Percentiles rank a stretch among this genome's conserved stretches.
Evolutionary conservation across 768 basidiomycete species (phyloP).

Genomic region (Lactifluus volemus): DNA sequence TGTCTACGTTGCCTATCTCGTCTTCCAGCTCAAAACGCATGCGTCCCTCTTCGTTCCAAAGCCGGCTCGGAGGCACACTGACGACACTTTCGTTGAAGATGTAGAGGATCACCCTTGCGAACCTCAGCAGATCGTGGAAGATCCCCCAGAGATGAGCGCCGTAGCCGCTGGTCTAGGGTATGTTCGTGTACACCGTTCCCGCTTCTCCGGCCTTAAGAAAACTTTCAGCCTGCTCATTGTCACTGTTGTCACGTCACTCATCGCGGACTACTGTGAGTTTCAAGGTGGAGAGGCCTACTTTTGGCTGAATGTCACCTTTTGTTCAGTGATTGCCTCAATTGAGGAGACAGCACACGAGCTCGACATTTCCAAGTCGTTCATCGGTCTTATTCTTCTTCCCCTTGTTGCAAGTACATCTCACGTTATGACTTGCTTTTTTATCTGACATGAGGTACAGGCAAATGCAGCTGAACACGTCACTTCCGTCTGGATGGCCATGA

Average conservation of each 20-base stretch:
- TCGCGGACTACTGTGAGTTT: constrained; percentile 76
- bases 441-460: constrained; percentile 34
- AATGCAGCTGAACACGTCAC: constrained; percentile 85
- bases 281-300: neutral
- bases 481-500: constrained; percentile 84
- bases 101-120: neutral
- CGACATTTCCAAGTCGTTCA: constrained; percentile 75
- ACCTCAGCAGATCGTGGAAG: constrained; percentile 29
- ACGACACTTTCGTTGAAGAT: neutral
- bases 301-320: neutral
- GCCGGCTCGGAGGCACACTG: neutral
- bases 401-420: constrained; percentile 53
- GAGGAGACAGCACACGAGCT: constrained; percentile 83
- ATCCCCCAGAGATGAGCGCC: constrained; percentile 53
- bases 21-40: constrained; percentile 51
- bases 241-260: constrained; percentile 79
- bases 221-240: constrained; percentile 53
- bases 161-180: constrained; percentile 52
- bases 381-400: constrained; percentile 79
- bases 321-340: constrained; percentile 77
- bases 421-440: neutral
- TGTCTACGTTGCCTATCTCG: constrained; percentile 49
- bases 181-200: constrained; percentile 5
- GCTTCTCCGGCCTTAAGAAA: neutral
- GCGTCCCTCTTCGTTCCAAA: constrained; percentile 44